These are phyloP conservation scores for Termitomyces heimii DNA, from an alignment of 768 basidiomycete genomes.

Conservation along the genomic window DNA sequence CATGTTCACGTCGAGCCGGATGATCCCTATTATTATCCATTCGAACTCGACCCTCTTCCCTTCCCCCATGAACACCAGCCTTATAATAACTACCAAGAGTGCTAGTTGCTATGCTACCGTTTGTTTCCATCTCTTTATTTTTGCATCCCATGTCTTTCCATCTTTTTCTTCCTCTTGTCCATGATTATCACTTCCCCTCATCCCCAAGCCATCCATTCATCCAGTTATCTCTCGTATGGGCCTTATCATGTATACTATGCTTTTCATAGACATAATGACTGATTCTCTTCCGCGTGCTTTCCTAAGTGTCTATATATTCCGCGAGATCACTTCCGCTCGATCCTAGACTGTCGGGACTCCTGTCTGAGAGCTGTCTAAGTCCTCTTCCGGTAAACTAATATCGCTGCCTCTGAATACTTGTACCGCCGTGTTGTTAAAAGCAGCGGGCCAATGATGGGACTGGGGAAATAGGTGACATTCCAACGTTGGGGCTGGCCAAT, in stretches of 20 bases:
- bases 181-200: constrained; percentile 2
- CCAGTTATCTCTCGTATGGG: constrained; percentile 6
- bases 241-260: constrained; percentile 7
- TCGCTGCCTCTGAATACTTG: constrained; percentile 34
- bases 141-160: constrained; percentile 17
- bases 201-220: not conserved
- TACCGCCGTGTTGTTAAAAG: constrained; percentile 63
- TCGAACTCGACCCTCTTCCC: constrained; percentile 68
- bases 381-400: constrained; percentile 1
- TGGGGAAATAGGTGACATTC: constrained; percentile 42
- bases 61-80: constrained; percentile 50
- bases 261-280: constrained; percentile 6
- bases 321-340: constrained; percentile 7
- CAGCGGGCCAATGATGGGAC: constrained; percentile 45
- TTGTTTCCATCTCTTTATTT: constrained; percentile 19
- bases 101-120: constrained; percentile 38
- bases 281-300: not conserved
- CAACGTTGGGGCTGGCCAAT: constrained; percentile 40
- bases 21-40: constrained; percentile 57
- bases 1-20: constrained; percentile 60
- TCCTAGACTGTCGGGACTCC: not conserved
- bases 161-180: not conserved
- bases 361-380: constrained; percentile 1
- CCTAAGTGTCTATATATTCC: not conserved
- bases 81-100: constrained; percentile 59